Percentiles rank a stretch among this genome's conserved stretches.
Evolutionary conservation across 148 eudicot genomes (phyloP).

Genomic region (Euryodendron excelsum): DNA sequence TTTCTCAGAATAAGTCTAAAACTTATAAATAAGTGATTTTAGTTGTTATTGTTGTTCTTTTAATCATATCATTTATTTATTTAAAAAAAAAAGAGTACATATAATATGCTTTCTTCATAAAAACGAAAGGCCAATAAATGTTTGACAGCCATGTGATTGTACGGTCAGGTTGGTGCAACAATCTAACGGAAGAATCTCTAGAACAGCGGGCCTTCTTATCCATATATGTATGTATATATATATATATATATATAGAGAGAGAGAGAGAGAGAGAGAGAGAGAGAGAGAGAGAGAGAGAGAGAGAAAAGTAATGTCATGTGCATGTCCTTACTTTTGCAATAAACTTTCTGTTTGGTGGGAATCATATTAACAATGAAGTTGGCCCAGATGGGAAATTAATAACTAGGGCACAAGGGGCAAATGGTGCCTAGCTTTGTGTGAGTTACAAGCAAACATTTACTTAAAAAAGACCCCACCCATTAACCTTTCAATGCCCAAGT

Average conservation of each 20-base stretch:
- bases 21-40: too few relatives aligned
- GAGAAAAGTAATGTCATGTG: neutral
- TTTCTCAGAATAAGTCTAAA: too few relatives aligned
- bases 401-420: neutral
- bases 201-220: neutral
- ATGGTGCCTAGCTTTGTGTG: neutral
- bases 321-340: neutral
- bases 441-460: neutral
- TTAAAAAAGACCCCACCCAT: neutral
- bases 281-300: neutral
- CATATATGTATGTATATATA: neutral
- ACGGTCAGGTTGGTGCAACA: constrained; percentile 1
- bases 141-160: neutral
- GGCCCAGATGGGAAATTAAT: neutral
- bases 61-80: too few relatives aligned
- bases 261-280: neutral
- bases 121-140: neutral
- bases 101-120: too few relatives aligned
- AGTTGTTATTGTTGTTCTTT: too few relatives aligned
- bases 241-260: neutral
- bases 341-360: neutral
- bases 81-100: too few relatives aligned
- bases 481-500: neutral
- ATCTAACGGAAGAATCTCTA: constrained; percentile 2
- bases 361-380: neutral